Evolutionary conservation across 306 rosid species (phyloP).

Genomic region (Psophocarpus tetragonolobus): DNA sequence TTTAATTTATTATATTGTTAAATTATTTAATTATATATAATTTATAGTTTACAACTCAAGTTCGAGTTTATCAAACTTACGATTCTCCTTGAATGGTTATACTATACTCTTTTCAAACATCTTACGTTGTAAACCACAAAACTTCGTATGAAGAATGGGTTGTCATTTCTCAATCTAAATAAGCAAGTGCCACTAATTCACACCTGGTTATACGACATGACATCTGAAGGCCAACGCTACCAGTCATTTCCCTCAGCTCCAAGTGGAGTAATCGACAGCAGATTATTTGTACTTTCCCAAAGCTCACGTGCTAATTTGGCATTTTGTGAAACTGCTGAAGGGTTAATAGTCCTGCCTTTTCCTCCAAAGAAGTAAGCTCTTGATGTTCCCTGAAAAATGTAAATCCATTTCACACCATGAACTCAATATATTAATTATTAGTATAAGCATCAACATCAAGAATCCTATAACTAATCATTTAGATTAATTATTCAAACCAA

Average conservation of each 20-base stretch:
- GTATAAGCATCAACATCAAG: not conserved
- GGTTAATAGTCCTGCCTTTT: constrained; percentile 56
- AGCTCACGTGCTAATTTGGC: constrained; percentile 63
- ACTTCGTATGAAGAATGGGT: not conserved
- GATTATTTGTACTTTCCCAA: constrained; percentile 67
- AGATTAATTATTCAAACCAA: constrained; percentile 26
- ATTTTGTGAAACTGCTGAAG: constrained; percentile 60
- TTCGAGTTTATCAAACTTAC: too few species aligned
- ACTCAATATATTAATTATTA: not conserved
- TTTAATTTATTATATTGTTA: too few species aligned
- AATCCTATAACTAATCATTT: not conserved
- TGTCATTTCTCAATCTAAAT: constrained; percentile 20
- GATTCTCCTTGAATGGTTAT: not conserved
- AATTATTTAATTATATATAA: too few species aligned
- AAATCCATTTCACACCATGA: constrained; percentile 13
- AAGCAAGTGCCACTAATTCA: constrained; percentile 8
- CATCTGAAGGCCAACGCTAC: constrained; percentile 24
- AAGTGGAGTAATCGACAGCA: constrained; percentile 55
- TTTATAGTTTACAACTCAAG: too few species aligned
- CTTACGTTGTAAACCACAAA: not conserved
- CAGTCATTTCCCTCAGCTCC: constrained; percentile 33
- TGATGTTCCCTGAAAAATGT: constrained; percentile 62
- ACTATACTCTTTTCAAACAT: not conserved
- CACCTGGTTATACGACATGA: not conserved
- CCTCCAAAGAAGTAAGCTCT: constrained; percentile 84